phyloP scores from a whole-genome alignment of 257 asterid genomes.

The Solanum medicagineum region DNA sequence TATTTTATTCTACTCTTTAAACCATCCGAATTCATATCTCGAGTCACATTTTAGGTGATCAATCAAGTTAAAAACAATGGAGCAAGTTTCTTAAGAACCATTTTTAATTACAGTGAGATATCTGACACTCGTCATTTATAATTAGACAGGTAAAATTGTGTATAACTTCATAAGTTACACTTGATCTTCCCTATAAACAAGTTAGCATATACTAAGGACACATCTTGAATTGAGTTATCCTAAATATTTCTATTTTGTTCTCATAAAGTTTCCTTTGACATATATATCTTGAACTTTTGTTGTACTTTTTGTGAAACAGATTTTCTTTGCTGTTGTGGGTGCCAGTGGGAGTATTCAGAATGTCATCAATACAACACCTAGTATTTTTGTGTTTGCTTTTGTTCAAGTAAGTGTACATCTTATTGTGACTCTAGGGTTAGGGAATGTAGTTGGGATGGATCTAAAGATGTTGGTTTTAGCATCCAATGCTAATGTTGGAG shows the following conservation, averaged over 20 bases:
- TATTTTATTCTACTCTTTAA: neutral
- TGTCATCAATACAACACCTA: constrained; percentile 65
- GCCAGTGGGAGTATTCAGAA: constrained; percentile 74
- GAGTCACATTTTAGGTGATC: neutral
- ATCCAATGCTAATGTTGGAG: constrained; percentile 85
- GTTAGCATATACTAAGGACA: neutral
- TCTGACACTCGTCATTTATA: neutral
- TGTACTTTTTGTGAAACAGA: constrained; percentile 19
- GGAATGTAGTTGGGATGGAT: constrained; percentile 42
- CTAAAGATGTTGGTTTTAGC: constrained; percentile 45
- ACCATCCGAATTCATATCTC: neutral
- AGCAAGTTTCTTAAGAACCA: neutral
- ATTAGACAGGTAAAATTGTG: neutral
- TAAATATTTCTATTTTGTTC: too few relatives aligned
- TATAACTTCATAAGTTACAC: neutral
- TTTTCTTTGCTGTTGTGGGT: constrained; percentile 74
- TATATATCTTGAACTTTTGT: neutral
- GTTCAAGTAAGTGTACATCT: constrained; percentile 69
- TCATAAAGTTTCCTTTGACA: too few relatives aligned
- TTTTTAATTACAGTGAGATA: neutral
- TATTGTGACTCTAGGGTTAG: constrained; percentile 40
- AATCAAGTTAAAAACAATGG: neutral
- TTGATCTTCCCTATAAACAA: neutral
- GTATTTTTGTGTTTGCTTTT: constrained; percentile 64
- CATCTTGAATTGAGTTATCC: neutral